Conservation (phyloP, 768 basidiomycete species). For the Phylloporus scabripes region DNA sequence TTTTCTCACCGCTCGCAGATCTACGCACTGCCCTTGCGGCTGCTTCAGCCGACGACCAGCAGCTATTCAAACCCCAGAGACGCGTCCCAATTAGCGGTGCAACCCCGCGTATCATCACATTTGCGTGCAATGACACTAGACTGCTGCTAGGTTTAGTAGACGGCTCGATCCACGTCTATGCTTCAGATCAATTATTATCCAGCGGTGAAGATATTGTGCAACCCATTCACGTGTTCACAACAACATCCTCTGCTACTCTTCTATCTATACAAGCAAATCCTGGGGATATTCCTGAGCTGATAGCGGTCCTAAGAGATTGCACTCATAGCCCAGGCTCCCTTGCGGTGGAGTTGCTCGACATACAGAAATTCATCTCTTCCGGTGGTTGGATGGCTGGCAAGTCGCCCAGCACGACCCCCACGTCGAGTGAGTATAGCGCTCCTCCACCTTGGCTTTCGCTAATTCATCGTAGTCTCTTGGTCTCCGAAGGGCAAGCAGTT, state of each 20-base stretch:
- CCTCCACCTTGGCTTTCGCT: slow-evolving; percentile 1
- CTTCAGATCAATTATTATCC: slow-evolving; percentile 48
- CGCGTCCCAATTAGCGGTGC: slow-evolving; percentile 39
- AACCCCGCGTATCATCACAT: slow-evolving; percentile 49
- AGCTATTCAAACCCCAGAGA: slow-evolving; percentile 49
- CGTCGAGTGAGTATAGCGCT: slow-evolving; percentile 46
- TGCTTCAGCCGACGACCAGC: slow-evolving; percentile 35
- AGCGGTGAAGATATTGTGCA: slow-evolving; percentile 37
- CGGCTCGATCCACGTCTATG: slow-evolving; percentile 58
- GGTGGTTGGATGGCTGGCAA: slow-evolving; percentile 52
- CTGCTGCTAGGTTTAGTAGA: slow-evolving; percentile 54
- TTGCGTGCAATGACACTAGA: slow-evolving; percentile 56
- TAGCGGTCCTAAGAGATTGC: slow-evolving; percentile 52
- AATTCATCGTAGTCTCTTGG: slow-evolving; percentile 59
- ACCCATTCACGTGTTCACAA: slow-evolving; percentile 45
- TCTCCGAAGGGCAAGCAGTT: slow-evolving; percentile 85
- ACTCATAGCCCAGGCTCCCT: slow-evolving; percentile 31
- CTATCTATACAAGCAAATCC: slow-evolving; percentile 63
- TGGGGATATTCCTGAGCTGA: slow-evolving; percentile 47
- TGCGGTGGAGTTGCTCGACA: slow-evolving; percentile 57
- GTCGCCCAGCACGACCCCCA: slow-evolving; percentile 47
- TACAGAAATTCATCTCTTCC: slow-evolving; percentile 40
- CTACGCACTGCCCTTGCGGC: slow-evolving; percentile 49
- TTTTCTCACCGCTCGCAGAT: slow-evolving; percentile 55
- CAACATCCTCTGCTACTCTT: slow-evolving; percentile 40